A percentile compares a stretch with the other conserved stretches of the same genome.
Evolutionary conservation across 495 filamentous ascomycete species (phyloP).

Genomic region (Diplogelasinospora grovesii): DNA sequence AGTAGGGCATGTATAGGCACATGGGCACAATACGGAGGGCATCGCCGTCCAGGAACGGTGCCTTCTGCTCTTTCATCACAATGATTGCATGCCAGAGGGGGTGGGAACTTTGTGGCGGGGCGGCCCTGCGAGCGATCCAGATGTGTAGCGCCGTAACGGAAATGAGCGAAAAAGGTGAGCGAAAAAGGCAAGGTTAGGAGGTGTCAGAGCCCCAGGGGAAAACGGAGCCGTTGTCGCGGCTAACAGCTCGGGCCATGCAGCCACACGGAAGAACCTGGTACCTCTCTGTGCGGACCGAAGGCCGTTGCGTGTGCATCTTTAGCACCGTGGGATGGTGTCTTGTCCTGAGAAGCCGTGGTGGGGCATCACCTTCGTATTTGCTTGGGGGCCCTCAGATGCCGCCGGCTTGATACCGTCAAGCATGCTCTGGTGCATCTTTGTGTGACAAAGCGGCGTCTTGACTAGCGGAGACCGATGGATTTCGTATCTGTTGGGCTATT

Average conservation of each 20-base stretch:
- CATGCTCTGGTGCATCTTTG: too few species aligned
- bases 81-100: not conserved
- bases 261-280: constrained; percentile 3
- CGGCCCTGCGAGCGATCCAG: too few species aligned
- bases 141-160: constrained; percentile 8
- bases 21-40: not conserved
- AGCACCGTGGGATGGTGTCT: not conserved
- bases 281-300: not conserved
- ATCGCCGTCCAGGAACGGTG: too few species aligned
- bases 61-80: not conserved
- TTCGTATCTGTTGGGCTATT: too few species aligned
- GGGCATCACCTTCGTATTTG: too few species aligned
- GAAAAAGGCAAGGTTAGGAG: not conserved
- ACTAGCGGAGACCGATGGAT: too few species aligned
- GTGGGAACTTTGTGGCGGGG: not conserved
- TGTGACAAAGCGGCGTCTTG: too few species aligned
- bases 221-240: constrained; percentile 13
- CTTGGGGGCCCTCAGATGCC: too few species aligned
- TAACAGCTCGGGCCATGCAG: constrained; percentile 7
- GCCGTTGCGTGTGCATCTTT: not conserved
- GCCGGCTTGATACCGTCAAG: too few species aligned
- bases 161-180: too few species aligned
- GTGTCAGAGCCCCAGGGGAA: not conserved
- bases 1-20: not conserved
- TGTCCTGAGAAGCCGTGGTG: not conserved